Conservation (phyloP, 768 basidiomycete species). For the Naganishia vaughanmartiniae region DNA sequence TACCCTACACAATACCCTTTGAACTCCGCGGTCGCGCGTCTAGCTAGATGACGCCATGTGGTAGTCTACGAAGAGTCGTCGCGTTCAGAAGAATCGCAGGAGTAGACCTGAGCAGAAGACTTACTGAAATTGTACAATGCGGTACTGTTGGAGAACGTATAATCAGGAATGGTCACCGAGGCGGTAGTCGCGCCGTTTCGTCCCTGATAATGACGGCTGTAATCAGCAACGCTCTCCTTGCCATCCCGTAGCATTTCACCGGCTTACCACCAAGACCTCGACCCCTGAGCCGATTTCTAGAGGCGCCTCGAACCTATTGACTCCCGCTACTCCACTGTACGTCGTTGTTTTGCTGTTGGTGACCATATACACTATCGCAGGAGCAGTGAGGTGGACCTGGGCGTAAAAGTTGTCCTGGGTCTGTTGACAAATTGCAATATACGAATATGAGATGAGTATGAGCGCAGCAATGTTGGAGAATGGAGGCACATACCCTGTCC, state of each 20-base stretch:
- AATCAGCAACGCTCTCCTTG: neutral
- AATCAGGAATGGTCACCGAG: conserved; percentile 3
- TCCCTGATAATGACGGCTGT: neutral
- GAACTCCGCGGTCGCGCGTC: neutral
- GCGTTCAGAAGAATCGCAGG: neutral
- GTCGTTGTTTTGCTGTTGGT: conserved; percentile 6
- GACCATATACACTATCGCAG: conserved; percentile 15
- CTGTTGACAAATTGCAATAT: neutral
- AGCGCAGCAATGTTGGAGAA: neutral
- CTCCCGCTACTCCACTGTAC: conserved; percentile 16
- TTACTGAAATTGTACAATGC: conserved; percentile 18
- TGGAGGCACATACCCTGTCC: conserved; percentile 14
- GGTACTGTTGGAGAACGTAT: conserved; percentile 18
- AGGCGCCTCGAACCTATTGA: conserved; percentile 24
- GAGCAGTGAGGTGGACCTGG: conserved; percentile 17
- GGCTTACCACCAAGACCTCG: conserved; percentile 21
- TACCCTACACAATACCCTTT: neutral
- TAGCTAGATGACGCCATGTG: conserved; percentile 9
- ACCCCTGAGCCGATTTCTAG: conserved; percentile 19
- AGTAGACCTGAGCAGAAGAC: neutral
- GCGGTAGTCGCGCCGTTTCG: neutral
- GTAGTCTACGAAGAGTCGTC: neutral
- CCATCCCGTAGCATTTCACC: neutral
- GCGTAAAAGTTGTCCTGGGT: conserved; percentile 28
- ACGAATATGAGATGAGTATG: neutral